These are phyloP conservation scores for Plasmodium chabaudi DNA, from an alignment of 169 alveolate species.

Conservation along the genomic window DNA sequence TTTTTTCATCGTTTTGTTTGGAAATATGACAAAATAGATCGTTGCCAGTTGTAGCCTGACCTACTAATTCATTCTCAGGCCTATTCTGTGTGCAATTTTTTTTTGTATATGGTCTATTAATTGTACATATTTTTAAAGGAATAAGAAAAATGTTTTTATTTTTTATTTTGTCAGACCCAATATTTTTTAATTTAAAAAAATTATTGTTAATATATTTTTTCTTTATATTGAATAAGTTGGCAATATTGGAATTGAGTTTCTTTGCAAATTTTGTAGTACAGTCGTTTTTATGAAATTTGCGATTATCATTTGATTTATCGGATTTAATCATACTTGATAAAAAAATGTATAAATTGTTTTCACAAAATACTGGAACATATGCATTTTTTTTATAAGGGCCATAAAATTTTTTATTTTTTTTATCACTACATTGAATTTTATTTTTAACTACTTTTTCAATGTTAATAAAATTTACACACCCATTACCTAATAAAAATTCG, in stretches of 20 bases:
- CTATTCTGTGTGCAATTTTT: too few relatives aligned
- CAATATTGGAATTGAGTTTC: slow-evolving; percentile 1
- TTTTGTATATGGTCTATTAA: too few relatives aligned
- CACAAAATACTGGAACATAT: slow-evolving; percentile 32
- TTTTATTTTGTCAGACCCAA: slow-evolving; percentile 21
- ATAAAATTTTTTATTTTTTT: neutral
- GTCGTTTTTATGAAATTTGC: neutral
- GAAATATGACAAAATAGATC: too few relatives aligned
- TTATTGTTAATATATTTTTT: neutral
- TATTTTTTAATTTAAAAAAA: neutral
- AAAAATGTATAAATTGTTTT: slow-evolving; percentile 28
- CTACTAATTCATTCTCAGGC: too few relatives aligned
- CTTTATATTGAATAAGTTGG: slow-evolving; percentile 10
- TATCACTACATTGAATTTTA: neutral
- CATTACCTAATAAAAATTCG: slow-evolving; percentile 55
- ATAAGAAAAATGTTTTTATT: slow-evolving; percentile 12
- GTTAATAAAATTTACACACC: slow-evolving; percentile 24
- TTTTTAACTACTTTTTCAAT: neutral
- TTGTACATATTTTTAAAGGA: neutral
- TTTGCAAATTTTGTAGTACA: slow-evolving; percentile 12
- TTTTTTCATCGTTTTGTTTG: too few relatives aligned
- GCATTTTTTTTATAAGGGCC: slow-evolving; percentile 16
- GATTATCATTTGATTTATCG: neutral
- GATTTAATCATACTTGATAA: slow-evolving; percentile 19
- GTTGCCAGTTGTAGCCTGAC: too few relatives aligned